Conservation (phyloP, 208 protist genomes). For the Acanthamoeba pearcei region DNA sequence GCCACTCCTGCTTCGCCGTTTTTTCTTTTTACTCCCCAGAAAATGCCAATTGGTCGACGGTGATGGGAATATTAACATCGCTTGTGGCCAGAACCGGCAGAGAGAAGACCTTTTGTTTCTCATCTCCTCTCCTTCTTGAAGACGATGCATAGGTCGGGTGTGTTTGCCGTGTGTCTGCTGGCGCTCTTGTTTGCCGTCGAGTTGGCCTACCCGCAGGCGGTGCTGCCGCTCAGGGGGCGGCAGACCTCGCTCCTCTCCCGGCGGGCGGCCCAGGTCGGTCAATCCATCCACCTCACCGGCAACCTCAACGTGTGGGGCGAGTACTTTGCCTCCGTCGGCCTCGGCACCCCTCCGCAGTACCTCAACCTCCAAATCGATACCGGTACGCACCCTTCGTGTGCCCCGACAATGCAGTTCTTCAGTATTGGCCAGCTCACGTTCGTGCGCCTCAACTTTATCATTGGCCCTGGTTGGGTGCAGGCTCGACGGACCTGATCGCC, state of each 20-base stretch:
- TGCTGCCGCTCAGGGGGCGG: background rate
- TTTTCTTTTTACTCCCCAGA: too few relatives aligned
- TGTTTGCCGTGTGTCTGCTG: background rate
- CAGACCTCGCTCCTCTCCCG: background rate
- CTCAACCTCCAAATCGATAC: constrained; percentile 36
- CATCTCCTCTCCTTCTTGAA: too few relatives aligned
- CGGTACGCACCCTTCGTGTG: background rate
- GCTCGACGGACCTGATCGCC: constrained; percentile 27
- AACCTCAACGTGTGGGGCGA: constrained; percentile 36
- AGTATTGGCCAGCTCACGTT: background rate
- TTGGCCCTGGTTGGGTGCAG: background rate
- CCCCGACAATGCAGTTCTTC: background rate
- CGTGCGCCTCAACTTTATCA: background rate
- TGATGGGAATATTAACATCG: too few relatives aligned
- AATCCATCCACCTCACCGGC: constrained; percentile 30
- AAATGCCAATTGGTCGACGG: too few relatives aligned
- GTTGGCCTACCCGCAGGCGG: background rate
- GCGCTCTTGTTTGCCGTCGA: background rate
- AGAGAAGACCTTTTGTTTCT: too few relatives aligned
- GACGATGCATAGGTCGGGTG: background rate
- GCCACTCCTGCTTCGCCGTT: too few relatives aligned
- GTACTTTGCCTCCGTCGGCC: constrained; percentile 41
- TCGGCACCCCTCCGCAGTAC: constrained; percentile 27
- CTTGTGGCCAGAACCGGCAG: too few relatives aligned
- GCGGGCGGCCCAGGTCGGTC: background rate